Evolutionary conservation across 2,329 filamentous ascomycete species (phyloP), one percentile per base, ranked within the genome.

Genomic region (Colletotrichum caudatum): DNA sequence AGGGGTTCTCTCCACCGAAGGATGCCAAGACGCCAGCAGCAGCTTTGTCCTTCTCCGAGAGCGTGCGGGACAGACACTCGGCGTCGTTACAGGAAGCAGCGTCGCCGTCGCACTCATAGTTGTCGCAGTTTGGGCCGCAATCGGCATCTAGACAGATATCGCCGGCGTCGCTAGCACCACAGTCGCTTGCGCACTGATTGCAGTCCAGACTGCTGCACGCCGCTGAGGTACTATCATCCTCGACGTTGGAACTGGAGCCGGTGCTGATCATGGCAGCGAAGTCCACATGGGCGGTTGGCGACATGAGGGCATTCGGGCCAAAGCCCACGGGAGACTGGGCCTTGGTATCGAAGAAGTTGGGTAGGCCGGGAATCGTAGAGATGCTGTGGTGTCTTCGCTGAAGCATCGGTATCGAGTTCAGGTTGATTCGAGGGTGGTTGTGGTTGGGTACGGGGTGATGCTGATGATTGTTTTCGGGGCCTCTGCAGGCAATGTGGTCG

Each of bases 61-160:
- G 29, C 2, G 54, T 26, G 35, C 33, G 35, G 33, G 41, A 74
- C 37, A 78, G 71, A 70, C 82, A 84, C 68, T 78, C 76, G 18
- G 73, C 75, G 64, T 83, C 79, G 23, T 76, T 80, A 71, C 82
- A 84, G n/a, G 76, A 75, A 18, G 77, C 76, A 33, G 81, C 80
- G 5, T 14, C 37, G 11, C 11, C 77, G 79, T 80, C 77, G 73
- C 83, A 84, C 48, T 80, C 77, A 59, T 82, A 78, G 74, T 83
- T 80, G 64, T 82, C 75, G 66, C 84, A 85, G 41, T 82, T 80
- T 20, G 80, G 77, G 26, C 74, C 74, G 73, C 82, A 83, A 8
- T 78, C 76, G 44, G 78, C 77, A 64, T 82, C 79, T 37, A 79
- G 78, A 67, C 82, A 84, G 61, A 80, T 80, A 56, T 81, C 76